Conservation (phyloP, 352 stramenopile species). For the Thraustotheca clavata region DNA sequence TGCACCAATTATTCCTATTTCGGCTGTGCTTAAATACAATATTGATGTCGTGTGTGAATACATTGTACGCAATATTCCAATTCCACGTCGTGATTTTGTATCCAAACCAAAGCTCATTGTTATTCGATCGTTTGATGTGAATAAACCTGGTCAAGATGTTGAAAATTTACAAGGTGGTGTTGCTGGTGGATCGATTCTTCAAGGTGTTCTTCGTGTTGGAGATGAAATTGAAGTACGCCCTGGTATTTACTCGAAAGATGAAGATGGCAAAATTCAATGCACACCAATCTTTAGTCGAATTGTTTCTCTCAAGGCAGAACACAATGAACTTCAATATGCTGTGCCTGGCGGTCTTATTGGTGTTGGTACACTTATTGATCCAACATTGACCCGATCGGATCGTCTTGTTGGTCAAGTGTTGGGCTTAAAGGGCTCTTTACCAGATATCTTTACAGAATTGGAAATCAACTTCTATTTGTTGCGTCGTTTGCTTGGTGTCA, state of each 20-base stretch:
- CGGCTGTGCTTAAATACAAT: slow-evolving; percentile 99
- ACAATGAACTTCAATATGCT: slow-evolving; percentile 99
- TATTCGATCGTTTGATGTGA: slow-evolving; percentile 99
- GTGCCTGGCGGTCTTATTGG: slow-evolving; percentile 99
- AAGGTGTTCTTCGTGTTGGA: slow-evolving; percentile 95
- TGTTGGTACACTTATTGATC: slow-evolving; percentile 99
- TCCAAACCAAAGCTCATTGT: slow-evolving; percentile 97
- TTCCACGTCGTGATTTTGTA: slow-evolving; percentile 98
- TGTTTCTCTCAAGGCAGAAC: slow-evolving; percentile 97
- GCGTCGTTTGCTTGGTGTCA: slow-evolving; percentile 97
- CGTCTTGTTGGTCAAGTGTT: slow-evolving; percentile 98
- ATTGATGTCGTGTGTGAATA: slow-evolving; percentile 99
- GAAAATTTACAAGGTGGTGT: slow-evolving; percentile 94
- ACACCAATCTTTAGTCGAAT: slow-evolving; percentile 91
- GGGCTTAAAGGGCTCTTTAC: slow-evolving; percentile 95
- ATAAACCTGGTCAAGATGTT: slow-evolving; percentile 99
- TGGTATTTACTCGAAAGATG: slow-evolving; percentile 98
- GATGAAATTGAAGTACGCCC: slow-evolving; percentile 99
- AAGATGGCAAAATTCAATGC: slow-evolving; percentile 92
- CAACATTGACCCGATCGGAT: slow-evolving; percentile 98
- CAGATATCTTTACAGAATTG: slow-evolving; percentile 98
- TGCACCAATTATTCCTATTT: slow-evolving; percentile 99
- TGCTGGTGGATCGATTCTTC: slow-evolving; percentile 88
- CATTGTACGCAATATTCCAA: slow-evolving; percentile 97
- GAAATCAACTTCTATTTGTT: slow-evolving; percentile 99